Evolutionary conservation across 2,329 filamentous ascomycete genomes (phyloP).

Genomic region (Karstenula rhodostoma): DNA sequence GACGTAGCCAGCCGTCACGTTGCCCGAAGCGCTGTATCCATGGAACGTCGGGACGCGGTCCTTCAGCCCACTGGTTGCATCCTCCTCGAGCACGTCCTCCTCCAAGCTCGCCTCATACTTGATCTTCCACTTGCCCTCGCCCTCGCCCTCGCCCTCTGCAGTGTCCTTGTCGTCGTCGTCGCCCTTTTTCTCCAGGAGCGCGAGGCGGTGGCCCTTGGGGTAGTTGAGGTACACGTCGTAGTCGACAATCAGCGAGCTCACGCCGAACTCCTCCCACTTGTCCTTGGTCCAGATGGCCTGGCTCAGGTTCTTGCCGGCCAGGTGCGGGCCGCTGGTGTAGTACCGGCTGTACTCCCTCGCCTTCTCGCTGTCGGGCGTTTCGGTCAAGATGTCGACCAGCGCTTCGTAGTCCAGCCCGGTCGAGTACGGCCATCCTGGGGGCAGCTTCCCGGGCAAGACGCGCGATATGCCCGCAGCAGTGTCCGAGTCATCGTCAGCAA

Average conservation of each 20-base stretch:
- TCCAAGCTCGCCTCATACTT: constrained; percentile 81
- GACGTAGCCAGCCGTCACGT: constrained; percentile 86
- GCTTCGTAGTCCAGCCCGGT: constrained; percentile 62
- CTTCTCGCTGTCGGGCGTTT: constrained; percentile 63
- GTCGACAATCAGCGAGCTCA: constrained; percentile 55
- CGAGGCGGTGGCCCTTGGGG: constrained; percentile 57
- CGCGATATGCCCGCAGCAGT: constrained; percentile 20
- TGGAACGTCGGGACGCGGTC: constrained; percentile 89
- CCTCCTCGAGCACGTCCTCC: constrained; percentile 85
- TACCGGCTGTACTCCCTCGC: constrained; percentile 59
- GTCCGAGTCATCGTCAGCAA: constrained; percentile 42
- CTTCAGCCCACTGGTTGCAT: constrained; percentile 76
- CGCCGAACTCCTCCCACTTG: constrained; percentile 58
- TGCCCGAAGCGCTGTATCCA: constrained; percentile 90
- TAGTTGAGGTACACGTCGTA: constrained; percentile 64
- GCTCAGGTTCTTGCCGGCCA: constrained; percentile 61
- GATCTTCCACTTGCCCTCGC: constrained; percentile 62
- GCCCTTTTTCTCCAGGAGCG: constrained; percentile 63
- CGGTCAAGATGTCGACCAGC: constrained; percentile 62
- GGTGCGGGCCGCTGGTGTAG: constrained; percentile 60
- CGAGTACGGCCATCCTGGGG: constrained; percentile 52
- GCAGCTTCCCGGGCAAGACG: constrained; percentile 33
- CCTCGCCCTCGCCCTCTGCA: constrained; percentile 2
- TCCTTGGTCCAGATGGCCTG: constrained; percentile 62
- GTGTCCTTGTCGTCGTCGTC: constrained; percentile 10